phyloP scores from a whole-genome alignment of 1,139 yeast species.

The Geotrichum reessii region DNA sequence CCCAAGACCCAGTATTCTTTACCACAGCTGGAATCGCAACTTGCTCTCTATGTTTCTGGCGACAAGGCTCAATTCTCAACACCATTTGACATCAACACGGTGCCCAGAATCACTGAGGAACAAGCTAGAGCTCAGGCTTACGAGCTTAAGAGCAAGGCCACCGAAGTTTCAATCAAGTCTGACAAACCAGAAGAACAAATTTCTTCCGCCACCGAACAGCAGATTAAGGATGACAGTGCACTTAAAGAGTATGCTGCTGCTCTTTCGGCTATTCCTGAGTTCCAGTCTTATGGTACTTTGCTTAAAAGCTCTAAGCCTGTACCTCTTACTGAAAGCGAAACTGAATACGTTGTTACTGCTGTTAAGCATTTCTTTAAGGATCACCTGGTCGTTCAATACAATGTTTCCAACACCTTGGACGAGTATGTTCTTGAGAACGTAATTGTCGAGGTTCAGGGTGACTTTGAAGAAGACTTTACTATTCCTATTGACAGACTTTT shows the following conservation, averaged over 20 bases:
- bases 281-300: slow-evolving; percentile 64
- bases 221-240: slow-evolving; percentile 29
- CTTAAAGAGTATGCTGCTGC: slow-evolving; percentile 61
- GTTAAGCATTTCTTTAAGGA: slow-evolving; percentile 74
- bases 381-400: slow-evolving; percentile 78
- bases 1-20: slow-evolving; percentile 69
- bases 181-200: slow-evolving; percentile 20
- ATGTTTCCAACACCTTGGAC: slow-evolving; percentile 76
- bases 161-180: slow-evolving; percentile 21
- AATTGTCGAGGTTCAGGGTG: slow-evolving; percentile 53
- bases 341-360: slow-evolving; percentile 85
- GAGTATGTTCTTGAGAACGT: slow-evolving; percentile 75
- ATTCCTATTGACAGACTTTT: slow-evolving; percentile 66
- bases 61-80: slow-evolving; percentile 52
- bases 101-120: slow-evolving; percentile 59
- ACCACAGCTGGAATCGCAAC: slow-evolving; percentile 67
- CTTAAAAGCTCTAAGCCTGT: slow-evolving; percentile 64
- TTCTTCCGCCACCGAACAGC: slow-evolving; percentile 34
- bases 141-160: slow-evolving; percentile 34
- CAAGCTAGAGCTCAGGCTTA: slow-evolving; percentile 59
- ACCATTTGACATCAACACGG: slow-evolving; percentile 65
- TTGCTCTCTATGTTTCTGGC: slow-evolving; percentile 65
- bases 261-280: slow-evolving; percentile 61
- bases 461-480: slow-evolving; percentile 56
- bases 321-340: slow-evolving; percentile 83